Evolutionary conservation across 768 basidiomycete species (phyloP), one percentile per base, ranked within the genome.

Genomic region (Cubamyces lactineus): DNA sequence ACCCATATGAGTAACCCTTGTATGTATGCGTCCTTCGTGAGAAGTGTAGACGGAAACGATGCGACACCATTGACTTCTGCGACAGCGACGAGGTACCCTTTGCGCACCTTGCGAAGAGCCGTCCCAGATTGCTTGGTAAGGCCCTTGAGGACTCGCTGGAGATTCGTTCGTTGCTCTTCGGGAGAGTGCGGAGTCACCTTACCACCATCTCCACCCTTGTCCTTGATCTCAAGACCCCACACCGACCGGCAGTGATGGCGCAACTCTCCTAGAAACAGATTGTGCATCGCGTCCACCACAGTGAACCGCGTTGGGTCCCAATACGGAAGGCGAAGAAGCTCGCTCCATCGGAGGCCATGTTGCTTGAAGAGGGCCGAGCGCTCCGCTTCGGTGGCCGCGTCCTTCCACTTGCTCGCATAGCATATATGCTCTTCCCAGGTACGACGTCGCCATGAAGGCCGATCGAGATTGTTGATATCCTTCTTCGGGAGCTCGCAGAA

Each of bases 191-290:
- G 28, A 8, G 28, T 8, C 28, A 30, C 4, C 8, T 30, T 30
- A 3, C 4, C 3, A 3, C 28, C 7, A 11, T 43, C 43, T 28
- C 45, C 21, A 26, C n/a, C 19, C 5, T 30, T 1, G 55, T 51
- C 4, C 21, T 49, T 21, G 2, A 16, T 12, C 24, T 53, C 11
- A n/a, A 47, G n/a, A 2, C 61, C 54, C 52, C 68, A 71, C 0
- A 75, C 48, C 1, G 62, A 51, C 8, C 71, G 67, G 42, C 70
- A 74, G 56, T 80, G 78, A 24, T 73, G 68, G 24, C 71, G 65
- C 3, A 77, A 55, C 2, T 72, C 49, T 23, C 57, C 57, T 9
- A 53, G 24, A 47, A 70, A 65, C 11, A 73, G 17, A 21, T 38
- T 43, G 46, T 74, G 73, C 73, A 74, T 74, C 11, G 69, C 15